phyloP scores from a whole-genome alignment of 805 yeast genomes.

The Tetrapisispora nanseiensis region DNA sequence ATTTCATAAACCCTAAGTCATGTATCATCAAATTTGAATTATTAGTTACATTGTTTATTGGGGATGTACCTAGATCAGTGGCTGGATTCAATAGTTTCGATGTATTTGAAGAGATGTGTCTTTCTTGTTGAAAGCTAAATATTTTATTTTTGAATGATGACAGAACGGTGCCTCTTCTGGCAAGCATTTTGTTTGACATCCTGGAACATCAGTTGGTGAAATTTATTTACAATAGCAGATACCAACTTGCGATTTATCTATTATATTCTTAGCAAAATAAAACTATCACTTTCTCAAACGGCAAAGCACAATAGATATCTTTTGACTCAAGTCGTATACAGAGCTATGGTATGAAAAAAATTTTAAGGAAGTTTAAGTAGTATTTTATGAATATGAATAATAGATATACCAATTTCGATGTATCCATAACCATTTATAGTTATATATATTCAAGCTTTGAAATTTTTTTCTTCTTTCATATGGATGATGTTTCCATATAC shows the following conservation, averaged over 20 bases:
- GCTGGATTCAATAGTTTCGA: slow-evolving; percentile 8
- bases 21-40: slow-evolving; percentile 1
- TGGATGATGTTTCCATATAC: too few species aligned
- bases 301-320: too few species aligned
- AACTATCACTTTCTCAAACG: too few species aligned
- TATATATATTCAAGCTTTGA: too few species aligned
- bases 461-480: too few species aligned
- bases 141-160: not conserved
- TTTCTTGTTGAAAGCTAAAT: slow-evolving; percentile 2
- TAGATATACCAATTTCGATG: too few species aligned
- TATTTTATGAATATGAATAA: too few species aligned
- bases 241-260: not conserved
- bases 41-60: not conserved
- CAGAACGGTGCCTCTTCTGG: not conserved
- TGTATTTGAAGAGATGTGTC: slow-evolving; percentile 11
- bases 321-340: too few species aligned
- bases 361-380: too few species aligned
- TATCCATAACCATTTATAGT: too few species aligned
- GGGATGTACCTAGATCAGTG: slow-evolving; percentile 1
- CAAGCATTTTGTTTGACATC: not conserved
- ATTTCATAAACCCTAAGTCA: slow-evolving; percentile 12
- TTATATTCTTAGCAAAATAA: too few species aligned
- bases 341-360: too few species aligned
- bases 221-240: not conserved
- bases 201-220: not conserved